Base-by-base conservation (phyloP, 345 rosid genomes). In the Salix viminalis region DNA sequence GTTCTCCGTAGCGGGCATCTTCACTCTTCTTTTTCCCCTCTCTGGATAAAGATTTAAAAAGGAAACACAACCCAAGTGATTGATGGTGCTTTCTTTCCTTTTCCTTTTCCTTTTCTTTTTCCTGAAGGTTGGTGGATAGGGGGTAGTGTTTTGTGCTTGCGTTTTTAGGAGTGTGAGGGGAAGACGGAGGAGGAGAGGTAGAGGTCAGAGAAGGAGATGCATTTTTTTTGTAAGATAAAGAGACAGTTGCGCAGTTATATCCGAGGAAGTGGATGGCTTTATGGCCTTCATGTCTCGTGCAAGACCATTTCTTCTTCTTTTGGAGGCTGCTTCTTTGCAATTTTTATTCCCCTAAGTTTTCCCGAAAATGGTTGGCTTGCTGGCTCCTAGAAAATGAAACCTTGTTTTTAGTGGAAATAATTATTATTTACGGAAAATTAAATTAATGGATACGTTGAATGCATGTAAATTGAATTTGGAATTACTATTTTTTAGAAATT, bases 1-100 rank as follows among this genome's bases (percentile, higher is more conserved):
- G 80, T 69, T 75, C 16, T 93, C 97, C 36, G 90, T 91, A 30
- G 91, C 89, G 44, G 88, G 94, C 88, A 92, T 87, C 77, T 58
- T 70, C 39, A 13, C 11, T 1, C 4, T 73, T 16, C 39, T n/a
- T 4, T 9, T 11, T 24, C 68, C 23, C 21, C 0, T 2, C 0
- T 44, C 37, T 34, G 39, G 2, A 54, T 56, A 5, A 23, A 5
- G 6, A 30, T 19, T n/a, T 21, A 10, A 36, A 18, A 52, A 34
- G 10, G 34, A 50, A 65, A 14, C 2, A 16, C 60, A 48, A n/a
- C 15, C 7, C 64, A 58, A 58, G 28, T 58, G 28, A 58, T 9
- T 58, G 28, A 58, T 9, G 15, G 11, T 23, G 28, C 12, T 58
- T 58, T 58, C 37, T 58, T 4, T 58, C 5, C 14, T 4, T 46